phyloP scores from a whole-genome alignment of 306 rosid species.

The Elaeagnus macrophylla region DNA sequence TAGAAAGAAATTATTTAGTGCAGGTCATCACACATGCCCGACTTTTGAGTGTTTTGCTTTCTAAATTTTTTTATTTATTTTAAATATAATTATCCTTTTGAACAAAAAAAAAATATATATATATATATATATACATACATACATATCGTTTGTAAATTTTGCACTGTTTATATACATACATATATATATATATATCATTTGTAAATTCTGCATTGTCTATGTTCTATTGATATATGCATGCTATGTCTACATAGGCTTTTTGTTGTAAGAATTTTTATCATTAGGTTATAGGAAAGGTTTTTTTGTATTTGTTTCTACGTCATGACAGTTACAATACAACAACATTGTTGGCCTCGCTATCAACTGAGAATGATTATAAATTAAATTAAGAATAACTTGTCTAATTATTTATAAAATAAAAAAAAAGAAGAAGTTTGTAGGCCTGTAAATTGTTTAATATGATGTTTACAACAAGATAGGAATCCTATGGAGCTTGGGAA shows the following conservation, averaged over 20 bases:
- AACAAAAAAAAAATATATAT: no score
- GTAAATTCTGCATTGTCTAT: not conserved
- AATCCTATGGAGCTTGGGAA: slow-evolving; percentile 23
- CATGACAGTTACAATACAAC: slow-evolving; percentile 32
- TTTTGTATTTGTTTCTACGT: slow-evolving; percentile 24
- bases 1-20: no score
- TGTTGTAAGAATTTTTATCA: slow-evolving; percentile 18
- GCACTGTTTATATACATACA: no score
- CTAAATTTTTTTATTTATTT: no score
- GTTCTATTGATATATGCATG: not conserved
- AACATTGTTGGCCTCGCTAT: slow-evolving; percentile 44
- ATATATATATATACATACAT: no score
- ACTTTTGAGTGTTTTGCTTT: no score
- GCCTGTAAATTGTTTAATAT: slow-evolving; percentile 3
- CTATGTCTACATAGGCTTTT: not conserved
- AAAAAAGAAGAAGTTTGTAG: slow-evolving; percentile 12
- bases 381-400: no score
- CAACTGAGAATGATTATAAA: slow-evolving; percentile 17
- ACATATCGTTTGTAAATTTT: no score
- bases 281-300: slow-evolving; percentile 15
- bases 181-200: no score
- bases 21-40: no score
- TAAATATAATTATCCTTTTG: no score
- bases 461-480: slow-evolving; percentile 10
- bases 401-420: slow-evolving; percentile 3